Evolutionary conservation across 306 rosid species (phyloP).

Genomic region (Glycine latifolia): DNA sequence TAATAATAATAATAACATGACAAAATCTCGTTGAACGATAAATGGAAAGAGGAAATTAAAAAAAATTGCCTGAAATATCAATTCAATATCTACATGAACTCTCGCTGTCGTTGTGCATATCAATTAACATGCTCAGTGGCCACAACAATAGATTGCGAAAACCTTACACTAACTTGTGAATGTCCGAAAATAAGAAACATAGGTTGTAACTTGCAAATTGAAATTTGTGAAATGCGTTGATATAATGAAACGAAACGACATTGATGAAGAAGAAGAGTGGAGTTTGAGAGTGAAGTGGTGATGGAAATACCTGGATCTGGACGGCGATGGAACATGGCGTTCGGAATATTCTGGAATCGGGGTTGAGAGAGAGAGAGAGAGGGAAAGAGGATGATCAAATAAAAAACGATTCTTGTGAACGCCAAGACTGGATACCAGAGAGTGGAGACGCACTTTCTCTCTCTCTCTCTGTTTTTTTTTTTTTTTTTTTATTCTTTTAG

Average conservation of each 20-base stretch:
- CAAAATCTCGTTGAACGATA: slow-evolving; percentile 37
- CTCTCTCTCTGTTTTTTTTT: no score
- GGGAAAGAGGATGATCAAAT: background rate
- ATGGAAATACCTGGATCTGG: slow-evolving; percentile 37
- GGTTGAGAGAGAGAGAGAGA: background rate
- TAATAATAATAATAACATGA: slow-evolving; percentile 5
- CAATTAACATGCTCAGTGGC: slow-evolving; percentile 7
- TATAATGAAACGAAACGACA: background rate
- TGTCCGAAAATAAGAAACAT: no score
- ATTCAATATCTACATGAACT: slow-evolving; percentile 32
- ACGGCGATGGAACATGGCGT: slow-evolving; percentile 38
- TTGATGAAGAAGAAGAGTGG: background rate
- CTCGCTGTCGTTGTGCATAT: background rate
- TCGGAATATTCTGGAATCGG: slow-evolving; percentile 50
- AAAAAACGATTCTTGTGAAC: slow-evolving; percentile 18
- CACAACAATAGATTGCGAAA: background rate
- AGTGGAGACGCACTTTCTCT: background rate
- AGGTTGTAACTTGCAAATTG: no score
- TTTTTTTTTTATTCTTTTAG: background rate
- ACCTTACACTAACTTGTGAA: no score
- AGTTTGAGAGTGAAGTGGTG: background rate
- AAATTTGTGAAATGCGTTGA: background rate
- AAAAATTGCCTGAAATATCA: slow-evolving; percentile 23
- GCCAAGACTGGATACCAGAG: slow-evolving; percentile 25
- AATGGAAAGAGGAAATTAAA: background rate